Evolutionary conservation across 176 grass and related monocot species (phyloP).

Genomic region (Ensete ventricosum): DNA sequence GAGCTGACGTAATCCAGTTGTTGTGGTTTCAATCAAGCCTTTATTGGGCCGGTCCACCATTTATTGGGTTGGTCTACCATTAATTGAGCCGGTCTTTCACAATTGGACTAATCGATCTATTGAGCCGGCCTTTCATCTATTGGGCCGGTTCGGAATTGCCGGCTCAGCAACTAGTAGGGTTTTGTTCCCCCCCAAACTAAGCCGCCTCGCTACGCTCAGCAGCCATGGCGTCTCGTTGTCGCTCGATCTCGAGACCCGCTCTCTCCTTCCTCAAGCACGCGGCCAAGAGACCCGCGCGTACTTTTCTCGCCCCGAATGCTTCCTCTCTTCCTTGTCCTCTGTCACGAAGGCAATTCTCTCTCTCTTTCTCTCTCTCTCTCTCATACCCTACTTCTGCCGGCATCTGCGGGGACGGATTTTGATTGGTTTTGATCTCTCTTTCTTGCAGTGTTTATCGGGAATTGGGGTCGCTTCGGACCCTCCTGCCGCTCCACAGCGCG

Average conservation of each 20-base stretch:
- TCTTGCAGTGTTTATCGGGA: conserved; percentile 15
- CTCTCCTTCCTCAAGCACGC: conserved; percentile 35
- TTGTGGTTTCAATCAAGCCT: no score
- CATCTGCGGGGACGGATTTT: not conserved
- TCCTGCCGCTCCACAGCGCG: conserved; percentile 78
- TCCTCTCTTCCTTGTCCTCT: conserved; percentile 29
- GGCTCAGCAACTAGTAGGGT: not conserved
- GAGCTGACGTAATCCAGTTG: no score
- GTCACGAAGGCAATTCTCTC: conserved; percentile 25
- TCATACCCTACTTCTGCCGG: not conserved
- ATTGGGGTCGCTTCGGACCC: conserved; percentile 31
- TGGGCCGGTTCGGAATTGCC: not conserved
- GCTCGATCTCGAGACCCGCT: conserved; percentile 52
- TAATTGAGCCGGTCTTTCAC: no score
- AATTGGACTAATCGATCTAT: no score
- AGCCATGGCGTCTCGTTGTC: conserved; percentile 67
- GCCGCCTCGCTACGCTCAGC: not conserved
- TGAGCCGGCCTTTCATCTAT: not conserved
- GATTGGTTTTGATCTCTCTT: not conserved
- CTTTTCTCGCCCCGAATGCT: conserved; percentile 13
- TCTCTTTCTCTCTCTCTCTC: not conserved
- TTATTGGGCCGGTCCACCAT: no score
- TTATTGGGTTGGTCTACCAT: no score
- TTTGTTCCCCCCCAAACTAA: not conserved
- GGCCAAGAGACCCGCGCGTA: conserved; percentile 14